A percentile compares a stretch with the other conserved stretches of the same genome.
Conservation (phyloP, 2,329 filamentous ascomycete genomes). For the Epichloe brachyelytri region DNA sequence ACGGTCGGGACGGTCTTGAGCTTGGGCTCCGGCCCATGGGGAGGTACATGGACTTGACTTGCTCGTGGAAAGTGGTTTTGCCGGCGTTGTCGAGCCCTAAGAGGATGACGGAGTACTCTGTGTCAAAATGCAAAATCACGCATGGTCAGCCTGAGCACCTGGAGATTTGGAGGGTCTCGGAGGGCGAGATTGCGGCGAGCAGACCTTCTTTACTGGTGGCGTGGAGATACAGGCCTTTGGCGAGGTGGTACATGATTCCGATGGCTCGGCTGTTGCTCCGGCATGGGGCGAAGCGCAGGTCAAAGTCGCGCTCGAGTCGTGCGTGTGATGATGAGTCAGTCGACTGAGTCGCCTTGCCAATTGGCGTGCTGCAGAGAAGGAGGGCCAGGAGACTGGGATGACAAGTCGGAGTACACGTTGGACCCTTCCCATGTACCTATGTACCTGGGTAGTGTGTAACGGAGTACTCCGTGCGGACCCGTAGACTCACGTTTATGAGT, state of each 20-base stretch:
- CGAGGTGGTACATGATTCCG: constrained; percentile 75
- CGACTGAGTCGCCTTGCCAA: too few relatives aligned
- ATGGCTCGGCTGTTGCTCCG: background rate
- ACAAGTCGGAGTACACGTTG: background rate
- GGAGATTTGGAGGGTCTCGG: background rate
- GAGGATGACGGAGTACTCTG: constrained; percentile 94
- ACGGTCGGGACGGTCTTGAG: constrained; percentile 89
- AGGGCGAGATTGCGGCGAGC: constrained; percentile 4
- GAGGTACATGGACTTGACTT: constrained; percentile 81
- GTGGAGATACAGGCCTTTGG: constrained; percentile 87
- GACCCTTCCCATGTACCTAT: background rate
- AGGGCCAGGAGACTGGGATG: too few relatives aligned
- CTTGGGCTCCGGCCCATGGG: constrained; percentile 47
- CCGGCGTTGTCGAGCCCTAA: constrained; percentile 96
- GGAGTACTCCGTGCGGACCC: too few relatives aligned
- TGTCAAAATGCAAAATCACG: background rate
- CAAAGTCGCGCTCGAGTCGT: background rate
- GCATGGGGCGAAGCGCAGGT: constrained; percentile 1
- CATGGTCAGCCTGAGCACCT: background rate
- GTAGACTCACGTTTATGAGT: too few relatives aligned
- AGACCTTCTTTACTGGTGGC: constrained; percentile 93
- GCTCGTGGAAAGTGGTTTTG: constrained; percentile 95
- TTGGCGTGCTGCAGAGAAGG: too few relatives aligned
- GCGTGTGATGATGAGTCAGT: too few relatives aligned
- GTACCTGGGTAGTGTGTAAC: too few relatives aligned